These are phyloP conservation scores for Camellia sinensis DNA, from an alignment of 148 eudicot species.

Conservation along the genomic window DNA sequence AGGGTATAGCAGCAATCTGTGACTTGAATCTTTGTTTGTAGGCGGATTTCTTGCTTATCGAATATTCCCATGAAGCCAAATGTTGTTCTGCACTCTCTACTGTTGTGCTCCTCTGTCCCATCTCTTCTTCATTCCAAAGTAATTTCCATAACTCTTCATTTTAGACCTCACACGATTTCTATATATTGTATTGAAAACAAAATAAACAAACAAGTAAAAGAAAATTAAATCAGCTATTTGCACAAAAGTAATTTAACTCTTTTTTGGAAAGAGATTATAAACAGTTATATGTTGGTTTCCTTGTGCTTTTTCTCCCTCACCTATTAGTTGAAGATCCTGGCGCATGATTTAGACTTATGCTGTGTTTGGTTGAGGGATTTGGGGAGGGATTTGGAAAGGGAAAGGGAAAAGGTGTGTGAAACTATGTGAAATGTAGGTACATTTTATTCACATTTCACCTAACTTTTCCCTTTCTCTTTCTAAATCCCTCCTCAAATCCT, in stretches of 20 bases:
- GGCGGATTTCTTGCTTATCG: neutral
- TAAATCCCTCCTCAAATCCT: no score
- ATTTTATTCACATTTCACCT: no score
- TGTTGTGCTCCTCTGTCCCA: neutral
- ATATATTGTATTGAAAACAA: neutral
- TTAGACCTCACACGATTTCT: neutral
- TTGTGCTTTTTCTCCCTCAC: neutral
- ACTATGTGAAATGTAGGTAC: no score
- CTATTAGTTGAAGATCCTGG: conserved; percentile 4
- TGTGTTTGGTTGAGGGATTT: no score
- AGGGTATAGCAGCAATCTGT: neutral
- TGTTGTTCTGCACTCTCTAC: neutral
- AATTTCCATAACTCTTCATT: neutral
- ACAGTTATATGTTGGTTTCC: neutral
- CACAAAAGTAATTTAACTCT: neutral
- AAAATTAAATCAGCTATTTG: neutral
- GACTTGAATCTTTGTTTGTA: neutral
- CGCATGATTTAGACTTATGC: neutral
- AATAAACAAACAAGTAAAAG: neutral
- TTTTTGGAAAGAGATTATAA: neutral
- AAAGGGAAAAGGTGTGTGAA: no score
- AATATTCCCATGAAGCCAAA: neutral
- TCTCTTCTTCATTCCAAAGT: neutral
- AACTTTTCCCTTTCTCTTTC: no score
- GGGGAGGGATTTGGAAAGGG: no score